Evolutionary conservation across 257 asterid species (phyloP), one percentile per base, ranked within the genome.

Genomic region (Solanum dulcamara): DNA sequence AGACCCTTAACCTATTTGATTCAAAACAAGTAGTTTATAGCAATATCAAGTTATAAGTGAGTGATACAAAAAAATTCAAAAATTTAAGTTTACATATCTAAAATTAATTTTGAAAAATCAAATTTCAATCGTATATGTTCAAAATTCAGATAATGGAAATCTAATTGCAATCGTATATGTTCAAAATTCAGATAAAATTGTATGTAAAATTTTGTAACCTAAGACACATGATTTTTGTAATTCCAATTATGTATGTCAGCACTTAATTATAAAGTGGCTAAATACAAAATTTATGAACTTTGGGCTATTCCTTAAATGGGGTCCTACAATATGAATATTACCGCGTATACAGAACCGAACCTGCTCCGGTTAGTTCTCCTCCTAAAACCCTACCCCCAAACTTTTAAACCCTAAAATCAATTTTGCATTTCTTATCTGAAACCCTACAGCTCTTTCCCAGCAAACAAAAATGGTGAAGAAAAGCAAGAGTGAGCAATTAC

Each of bases 401-500:
- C n/a, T n/a, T n/a, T n/a, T n/a, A 22, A 9, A 48, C 33, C 53
- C 20, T 11, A 40, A 40, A 72, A 40, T 40, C 14, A 40, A 40
- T 72, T 72, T 46, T 7, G 35, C 81, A 72, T 26, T 72, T 72
- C 81, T 44, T 72, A 55, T n/a, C 35, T n/a, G 32, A 40, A 72
- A 40, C 33, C 55, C 35, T 72, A 40, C 55, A 51, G 24, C 51
- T 30, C 51, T 17, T 30, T 28, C 62, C 13, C 8, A n/a, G n/a
- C 60, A 40, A 71, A n/a, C 86, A 60, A 85, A 83, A 59, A 94
- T 94, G 98, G 95, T 89, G 97, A 94, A 94, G 91, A 89, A 80
- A 68, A 92, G 97, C 97, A 93, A 93, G 88, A 94, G 98, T 96
- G 92, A 62, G 38, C 88, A 22, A 6, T 26, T 26, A 7, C 18